Evolutionary conservation across 345 rosid species (phyloP), one percentile per base, ranked within the genome.

Genomic region (Dipteronia dyeriana): DNA sequence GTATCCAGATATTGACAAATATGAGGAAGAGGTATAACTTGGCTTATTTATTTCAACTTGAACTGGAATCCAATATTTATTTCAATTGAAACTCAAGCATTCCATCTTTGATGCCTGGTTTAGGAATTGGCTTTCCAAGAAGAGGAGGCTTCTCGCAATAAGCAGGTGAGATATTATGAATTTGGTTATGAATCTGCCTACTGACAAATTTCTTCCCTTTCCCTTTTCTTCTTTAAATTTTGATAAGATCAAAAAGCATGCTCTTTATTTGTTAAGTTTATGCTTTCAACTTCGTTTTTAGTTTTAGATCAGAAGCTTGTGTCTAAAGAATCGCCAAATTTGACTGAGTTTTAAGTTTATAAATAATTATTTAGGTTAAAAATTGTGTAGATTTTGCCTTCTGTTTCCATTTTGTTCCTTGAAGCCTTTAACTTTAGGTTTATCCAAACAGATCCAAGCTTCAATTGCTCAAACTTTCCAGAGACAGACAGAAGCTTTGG

Each of bases 1-100:
- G 38, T 91, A 86, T 86, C 88, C 90, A 38, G 84, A 91, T 75
- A 81, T 90, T 77, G 94, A 87, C 84, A 90, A 86, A 66, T 90
- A 87, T 57, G 96, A 93, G 69, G 85, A 82, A 82, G 94, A 88
- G 94, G 94, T 90, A 86, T 75, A 12, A 26, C 67, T 78, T 75
- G 34, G 68, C 13, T 74, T 20, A 70, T 71, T 47, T 78, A 19
- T 60, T 71, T 41, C 29, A 38, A 73, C 51, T 75, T n/a, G 54
- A 34, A 31, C 65, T 56, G 73, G 41, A 74, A 26, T 68, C 39
- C 73, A 76, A 57, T 51, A 69, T 26, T 39, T 63, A 22, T 76
- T 68, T 41, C 17, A 17, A 19, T 31, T 63, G 59, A 57, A 66
- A 34, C 65, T 76, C 34, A 62, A 43, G 39, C 0, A 26, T 70